Percentiles rank a stretch among this genome's conserved stretches.
Evolutionary conservation across 139 green algal species (phyloP).

Genomic region (Pleodorina starrii): DNA sequence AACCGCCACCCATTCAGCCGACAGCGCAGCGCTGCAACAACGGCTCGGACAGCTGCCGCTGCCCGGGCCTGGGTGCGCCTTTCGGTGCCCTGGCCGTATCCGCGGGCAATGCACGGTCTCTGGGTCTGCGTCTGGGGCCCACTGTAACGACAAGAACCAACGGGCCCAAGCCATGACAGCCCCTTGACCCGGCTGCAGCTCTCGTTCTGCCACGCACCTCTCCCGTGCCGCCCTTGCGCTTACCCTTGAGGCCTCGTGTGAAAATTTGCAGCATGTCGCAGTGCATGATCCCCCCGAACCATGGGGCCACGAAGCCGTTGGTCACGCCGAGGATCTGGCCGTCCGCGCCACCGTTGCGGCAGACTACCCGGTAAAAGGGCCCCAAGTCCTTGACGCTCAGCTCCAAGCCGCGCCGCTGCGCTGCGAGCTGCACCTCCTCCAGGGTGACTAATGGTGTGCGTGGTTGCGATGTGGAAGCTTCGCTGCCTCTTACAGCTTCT

Average conservation of each 20-base stretch:
- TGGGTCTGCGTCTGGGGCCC: no score
- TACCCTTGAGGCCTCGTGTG: slow-evolving; percentile 61
- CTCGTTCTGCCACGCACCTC: no score
- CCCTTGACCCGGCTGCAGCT: no score
- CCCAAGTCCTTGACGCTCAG: slow-evolving; percentile 69
- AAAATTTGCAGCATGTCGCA: slow-evolving; percentile 89
- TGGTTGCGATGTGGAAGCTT: neutral
- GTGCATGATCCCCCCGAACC: slow-evolving; percentile 77
- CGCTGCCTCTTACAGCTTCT: neutral
- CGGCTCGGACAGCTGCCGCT: no score
- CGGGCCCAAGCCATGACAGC: no score
- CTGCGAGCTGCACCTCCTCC: slow-evolving; percentile 53
- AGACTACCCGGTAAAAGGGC: slow-evolving; percentile 76
- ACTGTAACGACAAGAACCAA: no score
- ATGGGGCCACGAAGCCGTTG: slow-evolving; percentile 76
- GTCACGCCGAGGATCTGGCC: slow-evolving; percentile 56
- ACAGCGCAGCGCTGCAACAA: no score
- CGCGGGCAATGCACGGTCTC: no score
- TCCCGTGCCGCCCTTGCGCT: no score
- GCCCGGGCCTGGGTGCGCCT: no score
- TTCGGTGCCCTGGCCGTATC: no score
- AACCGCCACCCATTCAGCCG: no score
- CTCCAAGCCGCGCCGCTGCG: slow-evolving; percentile 58
- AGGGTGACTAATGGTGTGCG: slow-evolving; percentile 23
- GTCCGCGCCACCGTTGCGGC: slow-evolving; percentile 55